Evolutionary conservation across 2,329 filamentous ascomycete genomes (phyloP), one percentile per base, ranked within the genome.

Genomic region (Phoma sp.): DNA sequence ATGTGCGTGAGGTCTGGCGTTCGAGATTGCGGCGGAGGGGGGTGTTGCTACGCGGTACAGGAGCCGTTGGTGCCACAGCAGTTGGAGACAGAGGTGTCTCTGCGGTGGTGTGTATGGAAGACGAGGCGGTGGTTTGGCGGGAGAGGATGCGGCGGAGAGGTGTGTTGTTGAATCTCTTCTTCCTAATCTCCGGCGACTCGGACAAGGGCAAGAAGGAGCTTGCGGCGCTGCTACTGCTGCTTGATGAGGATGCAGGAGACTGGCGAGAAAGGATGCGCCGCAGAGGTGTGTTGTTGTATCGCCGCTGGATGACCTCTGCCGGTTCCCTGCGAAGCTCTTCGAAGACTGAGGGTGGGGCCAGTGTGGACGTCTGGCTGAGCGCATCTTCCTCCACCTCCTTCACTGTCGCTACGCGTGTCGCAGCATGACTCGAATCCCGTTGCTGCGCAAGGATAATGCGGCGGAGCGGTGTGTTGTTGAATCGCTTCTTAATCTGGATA

Each of bases 381-480:
- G 33, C 36, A 9, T 54, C 45, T 9, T 24, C 32, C 11, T 45
- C 51, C 27, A 29, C 27, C 6, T 6, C 6, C 6, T 29, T 29
- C 27, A 6, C 6, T 9, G 27, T 7, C 6, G 27, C 27, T 6
- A 7, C 4, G 6, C 33, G 4, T 3, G 7, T 4, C 1, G 14
- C 10, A 4, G 29, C 5, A n/a, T 14, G 22, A 2, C 14, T 4
- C 30, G 30, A 7, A 7, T n/a, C 5, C 2, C 33, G 36, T 13
- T 10, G 14, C 14, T 48, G 51, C 7, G 35, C 39, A 11, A 22
- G 7, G 4, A 54, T 45, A 22, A 53, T 53, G 10, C 51, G 45
- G 5, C 51, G 51, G 29, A 54, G 51, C 7, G 51, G 51, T 25
- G 51, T 54, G 22, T 44, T 48, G 24, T 54, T 54, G 36, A 36